Evolutionary conservation across 2,329 filamentous ascomycete genomes (phyloP), one percentile per base, ranked within the genome.

Genomic region (Fusarium sp.): DNA sequence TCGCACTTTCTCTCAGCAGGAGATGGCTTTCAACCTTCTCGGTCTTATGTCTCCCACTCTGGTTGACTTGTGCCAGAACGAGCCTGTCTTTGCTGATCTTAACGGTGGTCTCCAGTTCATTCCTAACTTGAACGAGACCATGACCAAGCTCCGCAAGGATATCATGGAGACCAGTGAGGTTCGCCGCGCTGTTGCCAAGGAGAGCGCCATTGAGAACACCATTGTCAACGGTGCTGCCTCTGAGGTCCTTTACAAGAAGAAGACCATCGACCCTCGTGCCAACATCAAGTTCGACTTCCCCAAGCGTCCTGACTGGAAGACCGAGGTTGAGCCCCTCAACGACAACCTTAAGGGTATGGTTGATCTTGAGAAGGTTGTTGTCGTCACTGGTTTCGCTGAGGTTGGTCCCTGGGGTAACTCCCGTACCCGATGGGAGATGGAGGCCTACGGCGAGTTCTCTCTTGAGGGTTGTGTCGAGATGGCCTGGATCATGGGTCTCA

Each of bases 401-500:
- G 90, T 98, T 67, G 94, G 96, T 49, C 96, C 96, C 10, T 99
- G 96, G 97, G 96, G 96, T 85, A 99, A 98, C 85, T 95, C 96
- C 5, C 91, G 96, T 76, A 99, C 96, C 47, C 91, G 96, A 68
- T 99, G 96, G 96, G 96, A 99, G 85, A 99, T 99, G 95, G 96
- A 99, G 81, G 94, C 96, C 2, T 91, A 94, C 73, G 96, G 96
- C 78, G 89, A 97, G 78, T 99, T 99, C 84, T 98, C 96, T 11
- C 89, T 99, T 16, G 97, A 99, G 82, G 96, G 96, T 30, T 98
- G 96, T 77, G 92, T 99, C 65, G 96, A 99, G 83, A 99, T 99
- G 96, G 94, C 96, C 32, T 99, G 96, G 96, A 94, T 99, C 81
- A 99, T 98, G 95, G 96, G 96, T 78, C 90, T 98, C 65, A 98